A percentile compares a stretch with the other conserved stretches of the same genome.
phyloP scores from a whole-genome alignment of 306 rosid species.

The Dalbergia cultrata region DNA sequence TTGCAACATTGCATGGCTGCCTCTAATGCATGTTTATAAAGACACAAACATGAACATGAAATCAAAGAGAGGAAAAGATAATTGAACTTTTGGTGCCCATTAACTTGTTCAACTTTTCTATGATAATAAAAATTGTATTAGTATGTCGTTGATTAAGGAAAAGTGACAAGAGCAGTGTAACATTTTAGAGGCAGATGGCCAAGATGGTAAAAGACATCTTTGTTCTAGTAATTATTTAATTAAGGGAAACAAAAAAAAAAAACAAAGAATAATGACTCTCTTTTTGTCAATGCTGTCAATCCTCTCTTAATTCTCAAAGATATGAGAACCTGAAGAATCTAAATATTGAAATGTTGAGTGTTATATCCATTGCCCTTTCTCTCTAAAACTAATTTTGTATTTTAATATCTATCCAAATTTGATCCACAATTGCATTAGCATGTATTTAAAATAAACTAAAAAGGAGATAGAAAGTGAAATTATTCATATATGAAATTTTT shows the following conservation, averaged over 20 bases:
- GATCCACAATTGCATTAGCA: not conserved
- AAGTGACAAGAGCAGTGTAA: not conserved
- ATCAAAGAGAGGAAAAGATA: constrained; percentile 37
- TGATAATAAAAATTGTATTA: constrained; percentile 30
- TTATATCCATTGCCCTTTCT: not conserved
- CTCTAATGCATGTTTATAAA: constrained; percentile 32
- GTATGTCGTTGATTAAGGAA: constrained; percentile 41
- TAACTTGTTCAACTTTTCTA: constrained; percentile 37
- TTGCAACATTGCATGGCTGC: constrained; percentile 44
- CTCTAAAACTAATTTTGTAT: not conserved
- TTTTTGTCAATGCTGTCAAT: constrained; percentile 35
- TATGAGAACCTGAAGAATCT: constrained; percentile 5
- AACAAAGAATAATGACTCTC: not conserved
- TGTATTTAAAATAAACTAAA: not conserved
- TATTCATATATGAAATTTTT: not conserved
- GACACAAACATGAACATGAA: constrained; percentile 34
- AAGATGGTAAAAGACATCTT: constrained; percentile 11
- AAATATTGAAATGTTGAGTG: not conserved
- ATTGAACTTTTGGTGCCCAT: constrained; percentile 39
- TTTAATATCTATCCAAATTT: not conserved
- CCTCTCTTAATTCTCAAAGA: constrained; percentile 30
- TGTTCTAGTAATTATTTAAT: constrained; percentile 7
- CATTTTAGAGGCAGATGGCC: constrained; percentile 11
- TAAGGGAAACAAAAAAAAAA: not conserved
- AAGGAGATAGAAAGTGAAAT: not conserved